Base-by-base conservation (phyloP, 306 rosid species). In the Oemleria cerasiformis region DNA sequence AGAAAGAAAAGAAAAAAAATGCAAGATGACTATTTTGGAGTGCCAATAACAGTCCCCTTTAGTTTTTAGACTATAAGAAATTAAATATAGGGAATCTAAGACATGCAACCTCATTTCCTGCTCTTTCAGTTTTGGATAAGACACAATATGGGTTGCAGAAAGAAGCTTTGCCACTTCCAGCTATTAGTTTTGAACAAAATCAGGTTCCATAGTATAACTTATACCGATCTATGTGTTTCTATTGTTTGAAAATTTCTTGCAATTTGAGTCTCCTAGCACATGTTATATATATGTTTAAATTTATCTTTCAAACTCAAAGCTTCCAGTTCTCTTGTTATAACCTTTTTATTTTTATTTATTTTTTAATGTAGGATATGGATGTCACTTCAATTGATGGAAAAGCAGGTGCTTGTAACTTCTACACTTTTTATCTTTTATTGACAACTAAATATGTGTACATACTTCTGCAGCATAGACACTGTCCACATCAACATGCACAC, bases 81-180 rank as follows among this genome's bases (percentile, higher is more conserved):
- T 51, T 75, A 12, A n/a, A 49, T 45, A 53, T 85, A 30, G 70
- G 61, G 64, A 40, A 57, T 79, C 61, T 67, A 68, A 75, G 56
- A 74, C 70, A 19, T 71, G 50, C 77, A 56, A 77, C 73, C 65
- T 73, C 47, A 45, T 75, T 73, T 77, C 65, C 6, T 76, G 64
- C 67, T 66, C 43, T 67, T 71, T 76, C 84, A 89, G 97, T 75
- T 83, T 76, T 70, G 58, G 89, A 74, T 78, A 81, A 55, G 70
- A 72, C 77, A 41, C 78, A 61, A 48, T 86, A 81, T 73, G 82
- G 60, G 51, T 62, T 69, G 47, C 90, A 70, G 68, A 81, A 78
- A 66, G 87, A 84, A 80, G 61, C 74, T 79, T 72, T 74, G 58
- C 79, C 20, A 40, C 69, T 77, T 78, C 78, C 76, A 59, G 83